Percentiles rank a stretch among this genome's conserved stretches.
Evolutionary conservation across 768 basidiomycete species (phyloP).

Genomic region (Mycena alexandri): DNA sequence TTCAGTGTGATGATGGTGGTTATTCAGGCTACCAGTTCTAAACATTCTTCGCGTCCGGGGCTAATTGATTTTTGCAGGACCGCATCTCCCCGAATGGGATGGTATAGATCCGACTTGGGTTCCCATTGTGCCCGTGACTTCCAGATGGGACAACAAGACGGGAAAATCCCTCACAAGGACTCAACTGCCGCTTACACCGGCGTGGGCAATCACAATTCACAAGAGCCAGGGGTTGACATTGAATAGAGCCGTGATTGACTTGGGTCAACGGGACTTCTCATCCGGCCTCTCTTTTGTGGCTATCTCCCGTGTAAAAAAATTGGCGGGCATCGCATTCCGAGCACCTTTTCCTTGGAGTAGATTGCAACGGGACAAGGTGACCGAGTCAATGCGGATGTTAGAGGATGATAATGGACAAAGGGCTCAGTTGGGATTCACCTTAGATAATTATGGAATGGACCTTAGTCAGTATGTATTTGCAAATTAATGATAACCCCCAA

Average conservation of each 20-base stretch:
- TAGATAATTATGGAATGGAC: not conserved
- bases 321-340: not conserved
- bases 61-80: constrained; percentile 1
- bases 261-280: constrained; percentile 8
- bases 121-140: constrained; percentile 1
- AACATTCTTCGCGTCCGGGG: not conserved
- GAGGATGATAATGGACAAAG: not conserved
- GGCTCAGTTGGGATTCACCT: not conserved
- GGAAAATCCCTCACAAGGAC: not conserved
- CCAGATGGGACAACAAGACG: not conserved
- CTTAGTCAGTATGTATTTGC: constrained; percentile 46
- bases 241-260: constrained; percentile 7
- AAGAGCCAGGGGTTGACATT: constrained; percentile 13
- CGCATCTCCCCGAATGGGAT: constrained; percentile 4
- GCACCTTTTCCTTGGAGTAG: not conserved
- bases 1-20: not conserved
- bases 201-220: constrained; percentile 18
- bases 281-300: constrained; percentile 27
- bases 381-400: not conserved
- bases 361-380: not conserved
- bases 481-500: constrained; percentile 21
- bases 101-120: constrained; percentile 11
- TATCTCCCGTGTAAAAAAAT: constrained; percentile 30
- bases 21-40: constrained; percentile 12
- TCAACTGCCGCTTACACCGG: not conserved